Percentiles rank a stretch among this genome's conserved stretches.
These are phyloP conservation scores for Hypericum androsaemum DNA, from an alignment of 345 rosid species.

Conservation along the genomic window DNA sequence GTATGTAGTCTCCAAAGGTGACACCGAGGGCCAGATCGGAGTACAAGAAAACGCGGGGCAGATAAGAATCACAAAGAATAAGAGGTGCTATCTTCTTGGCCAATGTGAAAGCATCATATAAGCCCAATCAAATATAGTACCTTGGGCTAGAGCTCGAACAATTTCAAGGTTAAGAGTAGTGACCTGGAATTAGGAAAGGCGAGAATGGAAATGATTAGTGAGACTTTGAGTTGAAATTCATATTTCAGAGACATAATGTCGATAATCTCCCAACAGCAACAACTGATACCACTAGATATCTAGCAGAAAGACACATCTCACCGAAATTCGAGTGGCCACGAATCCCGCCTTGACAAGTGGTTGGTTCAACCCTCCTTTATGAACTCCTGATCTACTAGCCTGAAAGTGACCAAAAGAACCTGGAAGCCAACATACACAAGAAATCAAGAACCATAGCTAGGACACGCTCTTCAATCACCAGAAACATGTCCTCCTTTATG, in stretches of 20 bases:
- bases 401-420: constrained; percentile 98
- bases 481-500: neutral
- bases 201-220: neutral
- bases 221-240: neutral
- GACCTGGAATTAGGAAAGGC: constrained; percentile 40
- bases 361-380: constrained; percentile 69
- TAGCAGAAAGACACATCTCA: constrained; percentile 19
- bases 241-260: neutral
- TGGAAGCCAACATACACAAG: constrained; percentile 16
- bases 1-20: constrained; percentile 3
- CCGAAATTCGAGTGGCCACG: constrained; percentile 87
- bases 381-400: constrained; percentile 92
- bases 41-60: constrained; percentile 9
- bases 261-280: too few species aligned
- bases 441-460: neutral
- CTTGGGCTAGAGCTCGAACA: constrained; percentile 87
- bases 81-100: too few species aligned
- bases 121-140: constrained; percentile 17
- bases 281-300: neutral
- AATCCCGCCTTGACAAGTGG: constrained; percentile 84
- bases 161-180: constrained; percentile 77
- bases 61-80: neutral
- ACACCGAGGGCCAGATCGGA: too few species aligned
- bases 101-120: too few species aligned
- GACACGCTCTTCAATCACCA: neutral